Base-by-base conservation (phyloP, 2,329 filamentous ascomycete species). In the Tolypocladium ophioglossoides region DNA sequence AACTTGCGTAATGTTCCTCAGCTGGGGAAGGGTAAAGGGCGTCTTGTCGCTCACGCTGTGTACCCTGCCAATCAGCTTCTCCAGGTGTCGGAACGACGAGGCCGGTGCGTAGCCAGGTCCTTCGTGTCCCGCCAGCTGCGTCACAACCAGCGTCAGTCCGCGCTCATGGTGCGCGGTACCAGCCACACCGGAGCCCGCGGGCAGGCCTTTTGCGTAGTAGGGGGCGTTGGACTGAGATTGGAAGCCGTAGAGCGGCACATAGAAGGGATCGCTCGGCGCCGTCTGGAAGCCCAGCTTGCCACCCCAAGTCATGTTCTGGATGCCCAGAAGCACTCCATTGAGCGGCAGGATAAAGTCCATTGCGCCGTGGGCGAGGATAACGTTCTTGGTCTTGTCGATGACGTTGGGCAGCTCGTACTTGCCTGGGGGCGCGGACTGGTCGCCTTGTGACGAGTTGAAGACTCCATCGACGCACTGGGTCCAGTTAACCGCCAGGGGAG, bases 271-370 rank as follows among this genome's bases (percentile, higher is more conserved):
- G 1, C 65, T 66, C 0, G 87, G 88, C 0, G 71, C 68, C 1
- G 68, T 65, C 58, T 84, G 79, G 74, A 92, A 91, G 0, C 88
- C 89, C 52, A 86, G 80, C 46, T 75, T 66, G 5, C 87, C 87
- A 55, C 82, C 81, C 83, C 84, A 92, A 0, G 86, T 91, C 83
- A 91, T 89, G 72, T 91, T 91, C 65, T 92, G 87, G 55, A 91
- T 84, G 1, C 79, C 78, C 8, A 89, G 72, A 1, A 92, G 74
- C 0, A 86, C 86, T 18, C 87, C 87, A 65, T 87, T 86, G 62
- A 77, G 74, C 27, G 85, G 73, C 11, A 89, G 75, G 56, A 87
- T 77, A 64, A 78, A 87, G 69, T 91, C 89, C 12, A 86, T 76
- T 50, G 79, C 72, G 12, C 87, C 89, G 63, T 91, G 87, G 3